These are phyloP conservation scores for Alternaria consortialis DNA, from an alignment of 2,329 filamentous ascomycete genomes.

Conservation along the genomic window DNA sequence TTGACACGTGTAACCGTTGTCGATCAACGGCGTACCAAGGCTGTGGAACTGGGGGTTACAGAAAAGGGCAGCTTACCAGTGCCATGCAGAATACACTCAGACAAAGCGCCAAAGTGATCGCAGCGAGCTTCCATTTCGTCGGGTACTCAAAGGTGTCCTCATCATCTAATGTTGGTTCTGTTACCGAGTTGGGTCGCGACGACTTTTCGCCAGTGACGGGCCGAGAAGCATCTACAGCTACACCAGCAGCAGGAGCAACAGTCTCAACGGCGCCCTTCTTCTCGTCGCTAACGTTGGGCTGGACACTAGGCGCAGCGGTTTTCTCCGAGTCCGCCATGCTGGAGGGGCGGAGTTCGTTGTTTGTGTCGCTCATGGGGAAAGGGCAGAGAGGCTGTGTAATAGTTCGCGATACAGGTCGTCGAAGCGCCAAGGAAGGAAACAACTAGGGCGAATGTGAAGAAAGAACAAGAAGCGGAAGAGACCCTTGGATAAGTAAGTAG, in stretches of 20 bases:
- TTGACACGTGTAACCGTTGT: slow-evolving; percentile 1
- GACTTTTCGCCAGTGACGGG: slow-evolving; percentile 16
- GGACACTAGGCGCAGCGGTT: slow-evolving; percentile 40
- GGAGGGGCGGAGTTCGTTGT: slow-evolving; percentile 37
- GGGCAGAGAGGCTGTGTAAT: background rate
- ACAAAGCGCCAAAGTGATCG: slow-evolving; percentile 47
- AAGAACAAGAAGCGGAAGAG: background rate
- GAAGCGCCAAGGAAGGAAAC: background rate
- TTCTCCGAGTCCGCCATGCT: slow-evolving; percentile 48
- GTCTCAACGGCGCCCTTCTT: slow-evolving; percentile 39
- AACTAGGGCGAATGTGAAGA: background rate
- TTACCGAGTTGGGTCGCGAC: slow-evolving; percentile 30
- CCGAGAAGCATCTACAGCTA: slow-evolving; percentile 29
- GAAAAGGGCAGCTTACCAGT: slow-evolving; percentile 33
- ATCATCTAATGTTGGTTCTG: slow-evolving; percentile 28
- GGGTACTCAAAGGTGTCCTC: slow-evolving; percentile 49
- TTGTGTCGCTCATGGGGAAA: slow-evolving; percentile 34
- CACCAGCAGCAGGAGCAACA: slow-evolving; percentile 32
- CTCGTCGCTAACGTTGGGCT: slow-evolving; percentile 31
- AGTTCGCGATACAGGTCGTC: background rate
- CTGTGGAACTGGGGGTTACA: slow-evolving; percentile 1
- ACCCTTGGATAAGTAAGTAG: background rate
- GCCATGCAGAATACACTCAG: slow-evolving; percentile 53
- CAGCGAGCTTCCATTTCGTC: slow-evolving; percentile 43
- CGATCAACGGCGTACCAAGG: slow-evolving; percentile 9